These are phyloP conservation scores for Isatis tinctoria DNA, from an alignment of 345 rosid genomes.

Conservation along the genomic window DNA sequence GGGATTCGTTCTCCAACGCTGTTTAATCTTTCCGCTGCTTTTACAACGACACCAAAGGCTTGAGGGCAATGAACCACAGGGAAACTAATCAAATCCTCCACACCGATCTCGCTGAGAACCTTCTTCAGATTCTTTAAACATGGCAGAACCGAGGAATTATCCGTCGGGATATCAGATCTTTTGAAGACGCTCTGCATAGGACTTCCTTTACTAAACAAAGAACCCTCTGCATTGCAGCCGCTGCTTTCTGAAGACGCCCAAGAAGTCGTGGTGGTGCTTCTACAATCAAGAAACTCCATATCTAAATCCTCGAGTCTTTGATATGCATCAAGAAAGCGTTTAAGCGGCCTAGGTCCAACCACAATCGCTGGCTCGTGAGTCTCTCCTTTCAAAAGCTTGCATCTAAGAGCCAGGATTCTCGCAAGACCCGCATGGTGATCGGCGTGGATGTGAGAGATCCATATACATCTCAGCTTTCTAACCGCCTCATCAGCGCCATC, in stretches of 20 bases:
- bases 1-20: constrained; percentile 61
- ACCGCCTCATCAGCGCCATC: constrained; percentile 70
- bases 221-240: constrained; percentile 16
- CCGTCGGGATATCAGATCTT: constrained; percentile 42
- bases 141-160: constrained; percentile 38
- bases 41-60: constrained; percentile 69
- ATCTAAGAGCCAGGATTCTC: constrained; percentile 73
- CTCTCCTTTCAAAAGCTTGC: constrained; percentile 57
- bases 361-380: constrained; percentile 78
- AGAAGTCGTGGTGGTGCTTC: constrained; percentile 58
- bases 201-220: constrained; percentile 58
- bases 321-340: constrained; percentile 79
- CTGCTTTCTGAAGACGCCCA: constrained; percentile 49
- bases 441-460: constrained; percentile 98
- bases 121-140: constrained; percentile 48
- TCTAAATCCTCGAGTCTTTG: constrained; percentile 89
- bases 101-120: constrained; percentile 57
- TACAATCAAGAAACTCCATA: constrained; percentile 84
- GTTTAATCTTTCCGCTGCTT: constrained; percentile 69
- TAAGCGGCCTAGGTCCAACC: constrained; percentile 74
- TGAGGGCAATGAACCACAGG: constrained; percentile 97
- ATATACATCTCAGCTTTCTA: constrained; percentile 62
- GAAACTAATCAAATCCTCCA: constrained; percentile 67
- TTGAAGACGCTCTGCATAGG: constrained; percentile 72
- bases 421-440: constrained; percentile 94